Base-by-base conservation (phyloP, 2,329 filamentous ascomycete species). In the Coniochaeta sp. region DNA sequence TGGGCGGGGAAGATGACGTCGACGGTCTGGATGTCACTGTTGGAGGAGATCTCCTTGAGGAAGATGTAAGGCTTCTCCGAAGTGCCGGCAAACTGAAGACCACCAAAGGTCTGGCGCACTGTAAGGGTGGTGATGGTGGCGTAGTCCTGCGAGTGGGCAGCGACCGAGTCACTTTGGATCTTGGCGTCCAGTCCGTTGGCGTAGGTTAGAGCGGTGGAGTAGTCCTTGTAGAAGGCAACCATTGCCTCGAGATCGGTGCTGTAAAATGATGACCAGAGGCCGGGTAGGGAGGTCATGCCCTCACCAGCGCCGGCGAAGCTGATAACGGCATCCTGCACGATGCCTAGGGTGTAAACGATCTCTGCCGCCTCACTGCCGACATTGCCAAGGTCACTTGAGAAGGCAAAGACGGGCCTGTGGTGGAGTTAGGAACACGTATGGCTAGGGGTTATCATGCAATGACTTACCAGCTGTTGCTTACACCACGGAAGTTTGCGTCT, bases 1-100 rank as follows among this genome's bases (percentile, higher is more conserved):
- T 87, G 88, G 0, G 88, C 81, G 0, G 89, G 89, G 71, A 91
- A 95, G 58, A 95, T 91, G 57, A 95, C 88, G 67, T 94, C 88
- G 16, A 95, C 89, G 0, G 90, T 95, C 65, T 95, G 88, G 57
- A 85, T 84, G 60, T 95, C 92, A 33, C 90, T 89, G 63, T 95
- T 86, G 3, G 87, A 92, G 55, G 86, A 90, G 61, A 95, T 95
- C 65, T 95, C 90, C 65, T 96, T 95, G 51, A 95, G 70, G 70
- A 95, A 95, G 13, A 95, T 69, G 50, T 91, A 78, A 0, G 86
- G 85, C 52, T 86, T 78, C 1, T 84, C 73, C 3, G 81, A 71
- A 13, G 87, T 87, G 51, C 87, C 82, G 8, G 85, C 80, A 62
- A 91, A 87, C 56, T 85, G 84, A 2, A 88, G 83, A 0, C 83